phyloP scores from a whole-genome alignment of 441 rosid genomes.

The Manihot esculenta region DNA sequence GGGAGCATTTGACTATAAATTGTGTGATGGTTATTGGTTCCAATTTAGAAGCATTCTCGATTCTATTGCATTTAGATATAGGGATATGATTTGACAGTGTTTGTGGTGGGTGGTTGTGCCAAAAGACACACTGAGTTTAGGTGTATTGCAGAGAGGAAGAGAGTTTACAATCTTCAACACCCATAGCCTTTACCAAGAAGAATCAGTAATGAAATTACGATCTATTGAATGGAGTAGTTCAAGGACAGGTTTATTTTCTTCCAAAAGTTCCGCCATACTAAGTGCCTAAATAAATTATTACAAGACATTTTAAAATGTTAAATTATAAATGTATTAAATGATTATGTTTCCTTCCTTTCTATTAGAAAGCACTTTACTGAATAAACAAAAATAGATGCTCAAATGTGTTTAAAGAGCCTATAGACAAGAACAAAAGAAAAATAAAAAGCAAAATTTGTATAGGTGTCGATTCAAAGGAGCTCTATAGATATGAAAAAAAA shows the following conservation, averaged over 20 bases:
- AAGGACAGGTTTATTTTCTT: conserved; percentile 28
- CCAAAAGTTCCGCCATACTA: conserved; percentile 45
- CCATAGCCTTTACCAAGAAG: too few relatives aligned
- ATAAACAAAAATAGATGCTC: conserved; percentile 14
- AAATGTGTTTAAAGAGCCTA: conserved; percentile 9
- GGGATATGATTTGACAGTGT: too few relatives aligned
- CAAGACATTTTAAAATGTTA: conserved; percentile 59
- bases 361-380: conserved; percentile 64
- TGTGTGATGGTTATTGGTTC: too few relatives aligned
- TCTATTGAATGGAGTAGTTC: too few relatives aligned
- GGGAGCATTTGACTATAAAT: too few relatives aligned
- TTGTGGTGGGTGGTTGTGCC: too few relatives aligned
- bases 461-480: conserved; percentile 26
- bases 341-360: conserved; percentile 49
- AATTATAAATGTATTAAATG: conserved; percentile 62
- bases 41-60: too few relatives aligned
- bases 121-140: too few relatives aligned
- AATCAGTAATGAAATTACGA: too few relatives aligned
- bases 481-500: conserved; percentile 3
- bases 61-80: too few relatives aligned
- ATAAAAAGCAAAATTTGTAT: conserved; percentile 59
- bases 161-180: too few relatives aligned
- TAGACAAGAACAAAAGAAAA: conserved; percentile 45
- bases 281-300: conserved; percentile 76
- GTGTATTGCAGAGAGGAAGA: too few relatives aligned